These are phyloP conservation scores for Mortierella sp. DNA, from an alignment of 371 early-diverging fungal genomes.

Conservation along the genomic window DNA sequence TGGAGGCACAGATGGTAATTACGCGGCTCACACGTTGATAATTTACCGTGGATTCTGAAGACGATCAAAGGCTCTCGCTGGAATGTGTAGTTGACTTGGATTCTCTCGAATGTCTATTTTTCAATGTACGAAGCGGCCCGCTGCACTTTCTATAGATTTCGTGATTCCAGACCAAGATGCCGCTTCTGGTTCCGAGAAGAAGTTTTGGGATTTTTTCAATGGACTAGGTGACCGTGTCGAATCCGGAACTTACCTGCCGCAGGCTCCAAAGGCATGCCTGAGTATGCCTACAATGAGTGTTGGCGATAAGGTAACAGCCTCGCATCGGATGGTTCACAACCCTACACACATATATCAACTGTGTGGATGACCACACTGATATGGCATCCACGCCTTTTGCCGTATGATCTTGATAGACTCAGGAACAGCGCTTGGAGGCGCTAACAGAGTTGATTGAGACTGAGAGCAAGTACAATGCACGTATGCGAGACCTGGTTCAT, in stretches of 20 bases:
- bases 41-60: too few species aligned
- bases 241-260: slow-evolving; percentile 17
- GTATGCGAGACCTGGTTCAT: slow-evolving; percentile 28
- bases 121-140: slow-evolving; percentile 19
- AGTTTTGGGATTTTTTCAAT: slow-evolving; percentile 44
- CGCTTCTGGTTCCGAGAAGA: slow-evolving; percentile 6
- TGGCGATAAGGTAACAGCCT: slow-evolving; percentile 11
- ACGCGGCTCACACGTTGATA: too few species aligned
- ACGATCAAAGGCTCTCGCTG: too few species aligned
- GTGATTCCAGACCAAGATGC: slow-evolving; percentile 29
- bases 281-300: slow-evolving; percentile 18
- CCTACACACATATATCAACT: too few species aligned
- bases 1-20: slow-evolving; percentile 51
- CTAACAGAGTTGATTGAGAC: slow-evolving; percentile 36
- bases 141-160: slow-evolving; percentile 31
- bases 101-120: not conserved
- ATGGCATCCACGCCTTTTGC: too few species aligned
- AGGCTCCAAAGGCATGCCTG: slow-evolving; percentile 7
- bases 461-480: slow-evolving; percentile 34
- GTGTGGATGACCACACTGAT: too few species aligned
- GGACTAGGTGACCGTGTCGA: slow-evolving; percentile 39
- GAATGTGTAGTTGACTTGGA: too few species aligned
- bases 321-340: too few species aligned
- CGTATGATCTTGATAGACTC: slow-evolving; percentile 11
- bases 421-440: slow-evolving; percentile 28